Percentiles rank a stretch among this genome's conserved stretches.
Conservation (phyloP, 805 yeast genomes). For the Candida schatavii region DNA sequence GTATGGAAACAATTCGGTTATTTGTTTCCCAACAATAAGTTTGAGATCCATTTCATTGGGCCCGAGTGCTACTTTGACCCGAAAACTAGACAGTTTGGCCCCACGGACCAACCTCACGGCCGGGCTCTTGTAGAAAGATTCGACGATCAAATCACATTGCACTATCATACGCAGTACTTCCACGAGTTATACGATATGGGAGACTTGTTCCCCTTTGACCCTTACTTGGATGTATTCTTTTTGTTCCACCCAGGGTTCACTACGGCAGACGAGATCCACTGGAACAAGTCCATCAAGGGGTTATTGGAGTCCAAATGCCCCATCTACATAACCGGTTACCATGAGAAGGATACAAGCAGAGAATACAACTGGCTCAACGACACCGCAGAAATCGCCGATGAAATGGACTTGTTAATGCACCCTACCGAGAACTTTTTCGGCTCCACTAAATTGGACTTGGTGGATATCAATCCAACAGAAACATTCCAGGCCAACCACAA, state of each 20-base stretch:
- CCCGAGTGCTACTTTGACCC: constrained; percentile 84
- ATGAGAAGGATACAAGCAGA: constrained; percentile 62
- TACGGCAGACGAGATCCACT: constrained; percentile 74
- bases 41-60: constrained; percentile 90
- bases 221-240: constrained; percentile 89
- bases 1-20: constrained; percentile 93
- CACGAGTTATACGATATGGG: constrained; percentile 87
- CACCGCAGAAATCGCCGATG: constrained; percentile 52
- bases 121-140: constrained; percentile 71
- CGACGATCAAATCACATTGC: constrained; percentile 69
- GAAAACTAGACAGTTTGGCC: constrained; percentile 59
- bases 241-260: constrained; percentile 94
- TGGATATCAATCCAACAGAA: constrained; percentile 89
- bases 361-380: constrained; percentile 74
- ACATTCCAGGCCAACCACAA: constrained; percentile 89
- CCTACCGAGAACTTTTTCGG: constrained; percentile 71
- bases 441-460: constrained; percentile 91
- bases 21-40: constrained; percentile 75
- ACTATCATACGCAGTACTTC: constrained; percentile 88
- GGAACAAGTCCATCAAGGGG: constrained; percentile 85
- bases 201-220: constrained; percentile 97
- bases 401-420: constrained; percentile 78
- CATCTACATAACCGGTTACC: constrained; percentile 85
- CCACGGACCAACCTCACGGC: constrained; percentile 45
- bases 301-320: constrained; percentile 92